phyloP scores from a whole-genome alignment of 106 monocot species.

The Dendrobium catenatum region DNA sequence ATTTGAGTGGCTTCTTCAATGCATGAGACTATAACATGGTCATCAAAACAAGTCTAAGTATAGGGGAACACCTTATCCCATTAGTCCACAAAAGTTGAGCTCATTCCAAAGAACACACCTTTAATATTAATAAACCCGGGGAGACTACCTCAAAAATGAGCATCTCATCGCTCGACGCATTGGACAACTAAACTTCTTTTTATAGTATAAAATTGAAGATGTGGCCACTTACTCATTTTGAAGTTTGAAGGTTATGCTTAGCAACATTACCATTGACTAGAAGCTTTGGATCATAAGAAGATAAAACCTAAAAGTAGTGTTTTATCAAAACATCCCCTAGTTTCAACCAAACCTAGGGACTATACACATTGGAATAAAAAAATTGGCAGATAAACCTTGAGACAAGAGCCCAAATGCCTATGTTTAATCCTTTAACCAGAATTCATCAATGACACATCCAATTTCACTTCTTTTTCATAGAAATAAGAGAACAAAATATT shows the following conservation, averaged over 20 bases:
- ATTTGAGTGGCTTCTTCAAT: constrained; percentile 83
- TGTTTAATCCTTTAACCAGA: background rate
- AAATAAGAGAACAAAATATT: background rate
- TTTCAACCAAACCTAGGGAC: background rate
- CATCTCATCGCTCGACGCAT: constrained; percentile 20
- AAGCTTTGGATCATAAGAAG: background rate
- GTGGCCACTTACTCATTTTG: background rate
- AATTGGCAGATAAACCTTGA: background rate
- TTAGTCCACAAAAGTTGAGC: constrained; percentile 49
- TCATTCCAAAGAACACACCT: constrained; percentile 29
- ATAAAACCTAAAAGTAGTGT: background rate
- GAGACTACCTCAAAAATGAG: constrained; percentile 17
- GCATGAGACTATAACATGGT: constrained; percentile 69
- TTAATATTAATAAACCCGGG: constrained; percentile 27
- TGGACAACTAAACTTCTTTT: background rate
- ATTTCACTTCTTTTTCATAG: background rate
- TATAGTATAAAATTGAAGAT: too few species aligned
- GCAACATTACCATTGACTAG: background rate
- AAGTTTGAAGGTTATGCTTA: background rate
- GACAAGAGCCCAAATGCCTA: background rate
- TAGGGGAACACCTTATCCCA: constrained; percentile 32
- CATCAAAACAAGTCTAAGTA: constrained; percentile 38
- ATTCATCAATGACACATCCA: background rate
- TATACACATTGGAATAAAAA: background rate
- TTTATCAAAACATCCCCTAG: background rate